Conservation (phyloP, 495 filamentous ascomycete species). For the Ascodesmis nigricans region DNA sequence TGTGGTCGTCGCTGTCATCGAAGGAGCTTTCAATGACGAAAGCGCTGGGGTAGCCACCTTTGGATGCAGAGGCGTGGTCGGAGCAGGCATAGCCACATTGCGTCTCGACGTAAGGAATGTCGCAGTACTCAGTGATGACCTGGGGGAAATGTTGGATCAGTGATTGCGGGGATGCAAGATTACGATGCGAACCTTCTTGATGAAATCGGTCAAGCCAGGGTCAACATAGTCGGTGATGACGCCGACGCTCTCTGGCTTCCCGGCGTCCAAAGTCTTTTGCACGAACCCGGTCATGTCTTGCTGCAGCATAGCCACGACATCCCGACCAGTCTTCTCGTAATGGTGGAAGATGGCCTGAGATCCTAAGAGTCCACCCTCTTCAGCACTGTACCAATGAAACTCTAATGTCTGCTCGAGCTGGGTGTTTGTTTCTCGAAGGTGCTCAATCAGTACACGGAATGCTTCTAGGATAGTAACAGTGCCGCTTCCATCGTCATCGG, state of each 20-base stretch:
- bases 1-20: constrained; percentile 54
- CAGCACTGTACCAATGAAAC: constrained; percentile 89
- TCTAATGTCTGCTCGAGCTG: constrained; percentile 60
- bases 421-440: constrained; percentile 32
- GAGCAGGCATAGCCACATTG: constrained; percentile 96
- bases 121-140: constrained; percentile 42
- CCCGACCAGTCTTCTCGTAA: constrained; percentile 53
- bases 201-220: constrained; percentile 59
- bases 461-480: constrained; percentile 62
- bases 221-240: constrained; percentile 91
- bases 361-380: constrained; percentile 74
- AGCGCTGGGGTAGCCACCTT: constrained; percentile 61
- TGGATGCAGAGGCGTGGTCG: constrained; percentile 81
- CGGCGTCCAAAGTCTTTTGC: constrained; percentile 60
- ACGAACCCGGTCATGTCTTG: constrained; percentile 97
- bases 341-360: constrained; percentile 58
- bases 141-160: not conserved
- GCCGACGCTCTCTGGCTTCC: constrained; percentile 64
- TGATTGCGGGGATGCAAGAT: too few relatives aligned
- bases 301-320: constrained; percentile 94
- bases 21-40: constrained; percentile 66
- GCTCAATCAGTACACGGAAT: constrained; percentile 38
- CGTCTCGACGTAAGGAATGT: constrained; percentile 72
- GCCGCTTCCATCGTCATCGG: constrained; percentile 55
- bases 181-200: constrained; percentile 66